These are phyloP conservation scores for Agrocybe pediades DNA, from an alignment of 768 basidiomycete species.

Conservation along the genomic window DNA sequence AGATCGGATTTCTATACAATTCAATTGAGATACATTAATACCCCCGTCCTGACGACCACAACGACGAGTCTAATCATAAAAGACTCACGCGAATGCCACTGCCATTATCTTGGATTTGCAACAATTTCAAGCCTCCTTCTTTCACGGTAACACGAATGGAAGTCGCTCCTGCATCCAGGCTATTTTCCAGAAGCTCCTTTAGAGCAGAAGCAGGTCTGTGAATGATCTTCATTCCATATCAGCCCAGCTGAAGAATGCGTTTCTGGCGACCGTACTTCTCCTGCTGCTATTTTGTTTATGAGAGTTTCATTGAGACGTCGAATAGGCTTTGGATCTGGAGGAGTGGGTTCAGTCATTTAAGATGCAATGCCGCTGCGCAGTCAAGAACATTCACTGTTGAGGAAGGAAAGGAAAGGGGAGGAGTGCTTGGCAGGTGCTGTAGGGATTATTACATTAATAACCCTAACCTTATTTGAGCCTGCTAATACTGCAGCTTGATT, in stretches of 20 bases:
- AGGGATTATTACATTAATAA: no score
- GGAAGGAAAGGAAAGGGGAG: no score
- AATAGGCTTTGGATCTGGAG: conserved; percentile 63
- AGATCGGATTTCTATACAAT: conserved; percentile 76
- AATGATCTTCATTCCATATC: conserved; percentile 29
- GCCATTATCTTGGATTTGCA: conserved; percentile 97
- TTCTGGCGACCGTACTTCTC: conserved; percentile 46
- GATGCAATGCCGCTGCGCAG: not conserved
- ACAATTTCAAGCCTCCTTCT: conserved; percentile 92
- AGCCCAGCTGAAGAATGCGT: not conserved
- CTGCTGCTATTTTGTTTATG: conserved; percentile 91
- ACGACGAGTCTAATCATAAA: not conserved
- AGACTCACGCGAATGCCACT: conserved; percentile 84
- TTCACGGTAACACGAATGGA: conserved; percentile 87
- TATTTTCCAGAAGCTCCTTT: conserved; percentile 95
- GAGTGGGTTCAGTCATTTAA: not conserved
- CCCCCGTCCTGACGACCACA: not conserved
- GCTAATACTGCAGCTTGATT: not conserved
- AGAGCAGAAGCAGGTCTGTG: conserved; percentile 87
- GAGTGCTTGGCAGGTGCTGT: no score
- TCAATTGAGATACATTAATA: not conserved
- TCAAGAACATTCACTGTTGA: not conserved
- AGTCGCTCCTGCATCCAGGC: conserved; percentile 90
- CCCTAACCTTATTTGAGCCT: conserved; percentile 10
- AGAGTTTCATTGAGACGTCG: conserved; percentile 77